A percentile compares a stretch with the other conserved stretches of the same genome.
phyloP scores from a whole-genome alignment of 352 stramenopile species.

The Phytophthora idaei region DNA sequence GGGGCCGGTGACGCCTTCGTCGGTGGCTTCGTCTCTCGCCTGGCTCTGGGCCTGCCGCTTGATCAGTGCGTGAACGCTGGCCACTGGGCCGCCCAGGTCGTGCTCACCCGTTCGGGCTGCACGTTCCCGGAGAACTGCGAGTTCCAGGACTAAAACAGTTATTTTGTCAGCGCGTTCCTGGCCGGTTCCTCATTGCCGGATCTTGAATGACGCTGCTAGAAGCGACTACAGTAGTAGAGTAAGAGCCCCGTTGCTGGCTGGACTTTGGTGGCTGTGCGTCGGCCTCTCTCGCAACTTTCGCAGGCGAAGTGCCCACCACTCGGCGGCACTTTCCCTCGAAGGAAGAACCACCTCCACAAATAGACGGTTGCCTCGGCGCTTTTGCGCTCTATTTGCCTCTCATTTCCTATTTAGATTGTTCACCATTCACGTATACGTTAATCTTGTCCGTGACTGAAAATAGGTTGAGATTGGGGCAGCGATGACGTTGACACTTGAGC shows the following conservation, averaged over 20 bases:
- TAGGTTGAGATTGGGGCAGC: conserved; percentile 8
- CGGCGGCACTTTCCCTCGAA: conserved; percentile 38
- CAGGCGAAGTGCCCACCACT: conserved; percentile 26
- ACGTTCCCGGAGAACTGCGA: conserved; percentile 93
- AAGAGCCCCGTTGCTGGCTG: conserved; percentile 35
- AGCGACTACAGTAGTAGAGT: conserved; percentile 12
- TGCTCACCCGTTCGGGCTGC: conserved; percentile 98
- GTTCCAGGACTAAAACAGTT: conserved; percentile 71
- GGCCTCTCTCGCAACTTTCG: conserved; percentile 28
- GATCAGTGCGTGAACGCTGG: conserved; percentile 96
- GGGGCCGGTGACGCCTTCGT: conserved; percentile 99
- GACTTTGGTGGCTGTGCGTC: conserved; percentile 24
- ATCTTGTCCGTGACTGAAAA: conserved; percentile 23
- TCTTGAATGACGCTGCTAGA: conserved; percentile 9
- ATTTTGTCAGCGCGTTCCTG: conserved; percentile 6
- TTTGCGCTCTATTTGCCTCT: background rate
- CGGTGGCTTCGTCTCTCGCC: conserved; percentile 96
- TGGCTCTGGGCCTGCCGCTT: conserved; percentile 87
- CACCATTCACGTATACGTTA: conserved; percentile 12
- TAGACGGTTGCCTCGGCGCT: conserved; percentile 36
- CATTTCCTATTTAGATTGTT: background rate
- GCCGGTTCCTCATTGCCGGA: conserved; percentile 11
- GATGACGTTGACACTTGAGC: background rate
- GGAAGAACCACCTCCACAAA: conserved; percentile 40
- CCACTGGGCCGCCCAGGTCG: conserved; percentile 96